Evolutionary conservation across 345 rosid genomes (phyloP).

Genomic region (Alliaria petiolata): DNA sequence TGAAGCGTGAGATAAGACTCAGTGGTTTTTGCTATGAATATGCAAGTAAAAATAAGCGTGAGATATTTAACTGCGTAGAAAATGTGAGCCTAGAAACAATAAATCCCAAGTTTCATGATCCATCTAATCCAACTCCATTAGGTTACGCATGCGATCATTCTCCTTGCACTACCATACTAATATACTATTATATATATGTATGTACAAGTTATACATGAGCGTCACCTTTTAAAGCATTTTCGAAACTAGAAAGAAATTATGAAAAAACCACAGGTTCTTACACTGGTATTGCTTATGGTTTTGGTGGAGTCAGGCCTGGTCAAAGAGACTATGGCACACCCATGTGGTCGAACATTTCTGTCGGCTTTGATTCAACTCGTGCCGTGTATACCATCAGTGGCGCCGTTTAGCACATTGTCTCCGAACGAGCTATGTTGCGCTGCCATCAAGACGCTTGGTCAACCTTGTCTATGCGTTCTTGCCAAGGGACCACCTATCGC

Average conservation of each 20-base stretch:
- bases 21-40: no score
- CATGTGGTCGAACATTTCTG: constrained; percentile 72
- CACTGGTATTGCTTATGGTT: constrained; percentile 36
- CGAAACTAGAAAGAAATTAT: background rate
- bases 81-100: background rate
- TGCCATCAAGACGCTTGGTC: constrained; percentile 70
- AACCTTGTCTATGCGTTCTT: constrained; percentile 75
- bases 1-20: no score
- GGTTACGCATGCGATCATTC: constrained; percentile 21
- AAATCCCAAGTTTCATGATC: constrained; percentile 14
- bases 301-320: constrained; percentile 28
- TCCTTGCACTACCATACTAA: background rate
- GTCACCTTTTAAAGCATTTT: background rate
- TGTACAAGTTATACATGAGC: background rate
- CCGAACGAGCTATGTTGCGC: constrained; percentile 77
- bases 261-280: background rate
- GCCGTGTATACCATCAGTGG: constrained; percentile 83
- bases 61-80: background rate
- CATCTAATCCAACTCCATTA: constrained; percentile 19
- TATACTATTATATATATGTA: background rate
- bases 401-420: constrained; percentile 73
- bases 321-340: constrained; percentile 37
- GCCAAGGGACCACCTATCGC: constrained; percentile 77
- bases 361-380: constrained; percentile 75
- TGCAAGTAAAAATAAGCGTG: no score